Evolutionary conservation across 805 yeast species (phyloP), one percentile per base, ranked within the genome.

Genomic region (Schizosaccharomyces cryophilus): DNA sequence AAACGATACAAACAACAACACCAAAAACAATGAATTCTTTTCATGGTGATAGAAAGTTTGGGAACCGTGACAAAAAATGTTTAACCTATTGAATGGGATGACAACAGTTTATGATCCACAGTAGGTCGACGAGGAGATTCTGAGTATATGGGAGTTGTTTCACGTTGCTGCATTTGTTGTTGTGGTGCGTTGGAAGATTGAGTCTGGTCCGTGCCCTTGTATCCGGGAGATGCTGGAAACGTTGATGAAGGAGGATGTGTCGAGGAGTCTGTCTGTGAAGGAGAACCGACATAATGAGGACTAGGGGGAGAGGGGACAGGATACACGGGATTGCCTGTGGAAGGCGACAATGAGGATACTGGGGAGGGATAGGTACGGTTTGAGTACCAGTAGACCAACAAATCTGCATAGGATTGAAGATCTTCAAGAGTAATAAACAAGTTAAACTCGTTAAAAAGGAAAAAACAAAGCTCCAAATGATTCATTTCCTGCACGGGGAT

Each of bases 401-500:
- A 74, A 70, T 87, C 95, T 11, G 95, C 96, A 70, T 90, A 90
- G 65, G 84, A 77, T 68, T 88, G 95, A 67, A 90, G 75, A 70
- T 93, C 98, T 69, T 89, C 95, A 15, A 85, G 83, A 42, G 87
- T 83, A 56, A 93, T 86, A 81, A 89, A 80, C 63, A 90, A 75
- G 69, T 83, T 82, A 72, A 93, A 90, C 72, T 93, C 96, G 60
- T 88, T 77, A 63, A 90, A 74, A 60, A 89, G 71, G 66, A 90
- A 73, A 69, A 93, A 89, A 70, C 90, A 96, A 58, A 93, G 74
- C 71, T 93, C 99, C 65, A 93, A 75, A 71, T 86, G 89, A 69
- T 93, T 93, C 69, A 93, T 77, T 70, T 93, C 99, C 62, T 87
- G 95, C 62, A 88, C 76, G 6, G 96, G 95, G 61, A 90, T 76